Base-by-base conservation (phyloP, 306 rosid species). In the Cyamopsis tetragonoloba region DNA sequence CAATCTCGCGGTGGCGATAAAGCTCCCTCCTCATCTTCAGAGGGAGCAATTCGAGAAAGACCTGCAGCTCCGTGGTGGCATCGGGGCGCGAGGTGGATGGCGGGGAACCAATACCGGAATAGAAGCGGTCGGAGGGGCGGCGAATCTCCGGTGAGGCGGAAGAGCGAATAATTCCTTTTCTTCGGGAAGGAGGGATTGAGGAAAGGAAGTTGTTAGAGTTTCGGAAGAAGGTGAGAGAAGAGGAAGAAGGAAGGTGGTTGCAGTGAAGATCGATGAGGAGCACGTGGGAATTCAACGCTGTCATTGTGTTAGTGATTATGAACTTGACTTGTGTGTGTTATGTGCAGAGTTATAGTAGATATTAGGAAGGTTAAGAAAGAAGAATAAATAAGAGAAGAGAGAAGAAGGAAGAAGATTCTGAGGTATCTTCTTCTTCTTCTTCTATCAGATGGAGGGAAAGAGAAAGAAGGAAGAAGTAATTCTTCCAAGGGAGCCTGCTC, bases 1-100 rank as follows among this genome's bases (percentile, higher is more conserved):
- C 86, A 54, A 95, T 68, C 64, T 88, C 95, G 54, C 70, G 62
- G 34, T 90, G 99, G 32, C 70, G 44, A 49, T 62, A 62, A 64
- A 95, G 57, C 17, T 90, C 87, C 74, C 71, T 77, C 71, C 79
- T 82, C 99, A 90, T 80, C 75, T 80, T 76, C 60, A 32, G 22
- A 12, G 99, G 99, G 53, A 95, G 72, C 30, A 95, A 68, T 19
- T 88, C 88, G 8, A 95, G 85, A 55, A 95, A 86, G 82, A 82
- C 13, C 61, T 66, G 83, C 6, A 95, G 84, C 83, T 88, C 99
- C 35, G 85, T 62, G 32, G 76, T 27, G 7, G 62, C 83, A 71
- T 68, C 81, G 7, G 80, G 43, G 10, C 72, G 67, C 50, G 90
- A 80, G 7, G 89, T 65, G 12, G 88, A 80, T 4, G 77, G 34